phyloP scores from a whole-genome alignment of 768 basidiomycete genomes.

The Boletus pseudopeckii region DNA sequence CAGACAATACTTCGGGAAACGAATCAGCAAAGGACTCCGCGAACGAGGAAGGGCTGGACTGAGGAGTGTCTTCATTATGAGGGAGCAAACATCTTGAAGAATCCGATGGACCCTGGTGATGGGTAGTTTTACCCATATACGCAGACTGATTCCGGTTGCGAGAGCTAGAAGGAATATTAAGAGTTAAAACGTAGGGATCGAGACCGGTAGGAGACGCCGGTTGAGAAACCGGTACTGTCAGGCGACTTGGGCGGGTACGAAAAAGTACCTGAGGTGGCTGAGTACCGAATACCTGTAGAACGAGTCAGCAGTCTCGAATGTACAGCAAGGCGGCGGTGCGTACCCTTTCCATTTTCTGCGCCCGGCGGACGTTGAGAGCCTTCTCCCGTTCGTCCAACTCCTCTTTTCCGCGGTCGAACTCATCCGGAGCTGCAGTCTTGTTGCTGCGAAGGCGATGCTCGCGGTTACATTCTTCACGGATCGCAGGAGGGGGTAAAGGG shows the following conservation, averaged over 20 bases:
- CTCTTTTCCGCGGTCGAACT: slow-evolving; percentile 62
- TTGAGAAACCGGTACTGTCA: slow-evolving; percentile 28
- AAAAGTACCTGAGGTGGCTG: slow-evolving; percentile 79
- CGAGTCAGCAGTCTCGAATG: background rate
- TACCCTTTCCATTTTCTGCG: slow-evolving; percentile 88
- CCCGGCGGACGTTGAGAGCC: slow-evolving; percentile 73
- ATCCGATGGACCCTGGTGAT: slow-evolving; percentile 61
- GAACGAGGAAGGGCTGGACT: slow-evolving; percentile 20
- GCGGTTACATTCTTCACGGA: slow-evolving; percentile 27
- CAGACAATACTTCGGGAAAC: slow-evolving; percentile 13
- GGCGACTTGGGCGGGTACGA: slow-evolving; percentile 55
- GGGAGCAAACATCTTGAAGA: slow-evolving; percentile 53
- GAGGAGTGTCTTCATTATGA: slow-evolving; percentile 14
- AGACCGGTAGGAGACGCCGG: slow-evolving; percentile 17
- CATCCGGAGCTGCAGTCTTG: slow-evolving; percentile 46
- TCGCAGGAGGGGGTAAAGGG: slow-evolving; percentile 31
- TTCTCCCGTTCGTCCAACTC: slow-evolving; percentile 72
- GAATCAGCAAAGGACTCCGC: slow-evolving; percentile 21
- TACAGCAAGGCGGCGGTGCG: slow-evolving; percentile 5
- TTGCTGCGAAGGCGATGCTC: slow-evolving; percentile 47
- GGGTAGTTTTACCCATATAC: slow-evolving; percentile 44
- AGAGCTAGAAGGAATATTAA: slow-evolving; percentile 19
- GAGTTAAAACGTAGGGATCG: slow-evolving; percentile 20
- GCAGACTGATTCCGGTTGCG: slow-evolving; percentile 49
- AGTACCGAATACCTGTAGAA: slow-evolving; percentile 69